Evolutionary conservation across 495 filamentous ascomycete genomes (phyloP), one percentile per base, ranked within the genome.

Genomic region (Neurospora tetrasperma): DNA sequence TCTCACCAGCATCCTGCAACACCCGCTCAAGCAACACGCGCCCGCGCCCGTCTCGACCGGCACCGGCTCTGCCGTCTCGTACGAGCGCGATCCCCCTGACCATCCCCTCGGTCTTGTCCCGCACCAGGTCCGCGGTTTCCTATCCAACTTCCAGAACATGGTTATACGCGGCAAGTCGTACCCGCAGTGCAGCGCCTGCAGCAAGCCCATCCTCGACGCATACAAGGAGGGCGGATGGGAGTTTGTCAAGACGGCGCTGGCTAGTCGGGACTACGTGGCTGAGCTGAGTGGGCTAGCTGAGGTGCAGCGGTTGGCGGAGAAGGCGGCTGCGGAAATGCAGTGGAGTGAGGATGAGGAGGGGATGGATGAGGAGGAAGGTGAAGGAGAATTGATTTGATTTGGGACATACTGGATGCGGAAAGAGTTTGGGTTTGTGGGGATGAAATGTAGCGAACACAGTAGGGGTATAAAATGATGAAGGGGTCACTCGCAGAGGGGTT

Each of bases 101-200:
- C 90, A 97, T 79, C 92, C 96, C 4, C 88, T 99, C 18, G 96
- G 96, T 9, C 85, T 93, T 73, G 88, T 99, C 1, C 96, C 96
- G 20, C 96, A 99, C 78, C 93, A 95, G 75, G 93, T 99, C 62
- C 91, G 96, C 72, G 96, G 96, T 18, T 98, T 94, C 79, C 86
- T 98, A n/a, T 87, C 89, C 69, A 92, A 82, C 11, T 98, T 94
- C 80, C 88, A 92, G 78, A 97, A 94, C 77, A 87, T 98, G 74
- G 81, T 90, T 41, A 89, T 98, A 69, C 89, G 88, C 73, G 95
- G 96, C 10, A 85, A 86, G 74, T 93, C 91, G 71, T 99, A 97
- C 78, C 89, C 94, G 71, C 94, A 90, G 81, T 99, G 96, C 79
- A 96, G 93, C 73, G 96, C 94, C 23, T 99, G 96, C 80, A 96